Evolutionary conservation across 2,329 filamentous ascomycete genomes (phyloP), one percentile per base, ranked within the genome.

Genomic region (Aspergillus japonicus): DNA sequence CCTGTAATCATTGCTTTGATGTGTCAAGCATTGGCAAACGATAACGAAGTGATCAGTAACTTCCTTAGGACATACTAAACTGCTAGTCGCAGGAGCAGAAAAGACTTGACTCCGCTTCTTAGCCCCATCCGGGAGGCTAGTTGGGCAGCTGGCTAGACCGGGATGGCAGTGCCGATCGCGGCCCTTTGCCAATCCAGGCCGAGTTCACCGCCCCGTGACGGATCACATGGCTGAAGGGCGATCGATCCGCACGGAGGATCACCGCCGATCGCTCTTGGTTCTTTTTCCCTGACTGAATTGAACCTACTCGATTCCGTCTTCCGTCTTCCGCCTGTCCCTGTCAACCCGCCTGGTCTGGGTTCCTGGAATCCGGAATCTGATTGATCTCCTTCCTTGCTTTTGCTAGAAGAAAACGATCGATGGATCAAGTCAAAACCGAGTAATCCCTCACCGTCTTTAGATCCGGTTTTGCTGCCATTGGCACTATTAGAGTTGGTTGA

Each of bases 111-210:
- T 44, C 39, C 39, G n/a, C 39, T 44, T 42, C 19, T 31, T 39
- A 21, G 50, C 35, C 50, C 50, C 29, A 52, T 33, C 19, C 31
- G 23, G n/a, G 16, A 35, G 29, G n/a, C 31, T 52, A 35, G 19
- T 23, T 39, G 39, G 19, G 23, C 51, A 35, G 51, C 35, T 53
- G 39, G 39, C 39, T 44, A 53, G 51, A 53, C 51, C 51, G 51
- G 50, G 35, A 53, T 53, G 51, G 51, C 51, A 53, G 51, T 53
- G 51, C 51, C 51, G 51, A 54, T 54, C 52, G 52, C 52, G 39
- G 39, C 52, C 11, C 24, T 47, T 47, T 42, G 33, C 33, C 50
- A 31, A 52, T 35, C 33, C 39, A 19, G 29, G 24, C 50, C 35
- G 51, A 44, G 19, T 31, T 48, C 53, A 55, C 53, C 53, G 53